phyloP scores from a whole-genome alignment of 2,329 filamentous ascomycete genomes.

The Aspergillus puulaauensis region DNA sequence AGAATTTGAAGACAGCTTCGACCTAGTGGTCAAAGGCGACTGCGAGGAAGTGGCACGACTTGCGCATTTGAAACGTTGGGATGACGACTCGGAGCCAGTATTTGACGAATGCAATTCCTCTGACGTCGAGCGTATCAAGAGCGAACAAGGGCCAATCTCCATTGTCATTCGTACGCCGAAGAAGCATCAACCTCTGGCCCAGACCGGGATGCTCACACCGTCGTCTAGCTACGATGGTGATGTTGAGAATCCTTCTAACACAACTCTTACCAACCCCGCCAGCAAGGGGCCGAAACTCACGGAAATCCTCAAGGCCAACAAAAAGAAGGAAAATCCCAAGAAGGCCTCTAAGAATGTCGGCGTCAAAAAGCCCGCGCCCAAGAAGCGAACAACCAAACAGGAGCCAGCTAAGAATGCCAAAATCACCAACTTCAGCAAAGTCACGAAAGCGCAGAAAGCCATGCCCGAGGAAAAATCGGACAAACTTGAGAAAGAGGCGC shows the following conservation, averaged over 20 bases:
- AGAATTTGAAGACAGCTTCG: slow-evolving; percentile 91
- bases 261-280: slow-evolving; percentile 29
- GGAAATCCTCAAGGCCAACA: slow-evolving; percentile 10
- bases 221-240: slow-evolving; percentile 42
- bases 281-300: slow-evolving; percentile 17
- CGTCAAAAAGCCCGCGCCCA: slow-evolving; percentile 23
- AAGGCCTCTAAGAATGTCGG: slow-evolving; percentile 26
- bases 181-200: slow-evolving; percentile 37
- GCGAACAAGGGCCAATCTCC: slow-evolving; percentile 35
- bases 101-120: slow-evolving; percentile 46
- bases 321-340: slow-evolving; percentile 18
- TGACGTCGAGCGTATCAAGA: slow-evolving; percentile 45
- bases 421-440: slow-evolving; percentile 34
- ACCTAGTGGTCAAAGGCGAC: slow-evolving; percentile 81
- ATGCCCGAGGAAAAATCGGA: slow-evolving; percentile 23
- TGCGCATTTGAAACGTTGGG: slow-evolving; percentile 61
- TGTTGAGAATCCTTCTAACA: slow-evolving; percentile 15
- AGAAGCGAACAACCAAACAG: slow-evolving; percentile 25
- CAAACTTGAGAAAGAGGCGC: slow-evolving; percentile 26
- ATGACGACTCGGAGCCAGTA: slow-evolving; percentile 47
- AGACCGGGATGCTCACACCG: slow-evolving; percentile 42
- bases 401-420: slow-evolving; percentile 24
- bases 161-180: slow-evolving; percentile 42
- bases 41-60: slow-evolving; percentile 83
- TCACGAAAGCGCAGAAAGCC: slow-evolving; percentile 31